Conservation (phyloP, 2,329 filamentous ascomycete genomes). For the Arthrobotrys pseudoclavata region DNA sequence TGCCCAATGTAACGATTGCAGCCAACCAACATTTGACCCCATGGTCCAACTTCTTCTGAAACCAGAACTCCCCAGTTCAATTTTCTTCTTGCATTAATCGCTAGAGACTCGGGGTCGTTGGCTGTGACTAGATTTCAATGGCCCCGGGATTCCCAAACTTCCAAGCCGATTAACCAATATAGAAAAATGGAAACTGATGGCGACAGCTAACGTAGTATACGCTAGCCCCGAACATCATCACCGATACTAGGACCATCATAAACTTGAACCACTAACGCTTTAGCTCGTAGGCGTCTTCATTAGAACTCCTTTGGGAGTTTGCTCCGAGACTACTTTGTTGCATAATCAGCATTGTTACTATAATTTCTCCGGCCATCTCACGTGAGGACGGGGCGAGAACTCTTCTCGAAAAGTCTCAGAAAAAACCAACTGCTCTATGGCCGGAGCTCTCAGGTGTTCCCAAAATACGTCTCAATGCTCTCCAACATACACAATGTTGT, state of each 20-base stretch:
- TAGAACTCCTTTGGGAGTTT: neutral
- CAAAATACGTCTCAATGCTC: neutral
- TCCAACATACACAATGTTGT: neutral
- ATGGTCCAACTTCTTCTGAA: constrained; percentile 45
- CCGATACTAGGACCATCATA: neutral
- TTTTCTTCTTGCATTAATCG: constrained; percentile 21
- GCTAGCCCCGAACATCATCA: neutral
- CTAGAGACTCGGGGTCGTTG: constrained; percentile 17
- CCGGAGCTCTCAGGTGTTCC: constrained; percentile 4
- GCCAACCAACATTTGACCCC: constrained; percentile 42
- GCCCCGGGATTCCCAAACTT: constrained; percentile 8
- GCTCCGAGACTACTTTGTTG: constrained; percentile 5
- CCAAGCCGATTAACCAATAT: constrained; percentile 9
- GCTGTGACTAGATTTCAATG: constrained; percentile 6
- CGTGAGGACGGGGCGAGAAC: constrained; percentile 18
- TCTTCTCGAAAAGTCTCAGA: constrained; percentile 29
- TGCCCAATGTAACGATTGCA: constrained; percentile 57
- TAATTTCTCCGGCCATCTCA: neutral
- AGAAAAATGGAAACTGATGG: constrained; percentile 36
- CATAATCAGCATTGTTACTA: neutral
- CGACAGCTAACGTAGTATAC: constrained; percentile 8
- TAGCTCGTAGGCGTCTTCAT: neutral
- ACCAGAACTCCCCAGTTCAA: constrained; percentile 19
- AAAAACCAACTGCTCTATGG: neutral
- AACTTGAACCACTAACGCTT: neutral